phyloP scores from a whole-genome alignment of 2,329 filamentous ascomycete species.

The Fusarium multiceps region DNA sequence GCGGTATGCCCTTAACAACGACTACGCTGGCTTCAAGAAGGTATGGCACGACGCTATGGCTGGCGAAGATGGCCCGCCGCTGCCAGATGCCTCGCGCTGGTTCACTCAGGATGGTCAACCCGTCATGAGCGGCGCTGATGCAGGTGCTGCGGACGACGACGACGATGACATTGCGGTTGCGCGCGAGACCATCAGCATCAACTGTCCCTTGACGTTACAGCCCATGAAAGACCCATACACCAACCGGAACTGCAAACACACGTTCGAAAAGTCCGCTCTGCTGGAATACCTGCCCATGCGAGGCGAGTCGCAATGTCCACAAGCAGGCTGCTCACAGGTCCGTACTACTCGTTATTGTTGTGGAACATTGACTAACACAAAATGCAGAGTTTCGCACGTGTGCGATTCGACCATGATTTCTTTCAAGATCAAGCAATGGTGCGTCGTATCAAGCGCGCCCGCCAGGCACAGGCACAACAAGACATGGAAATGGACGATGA shows the following conservation, averaged over 20 bases:
- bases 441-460: conserved; percentile 67
- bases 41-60: conserved; percentile 66
- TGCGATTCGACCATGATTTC: conserved; percentile 59
- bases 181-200: conserved; percentile 71
- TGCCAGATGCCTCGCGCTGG: conserved; percentile 66
- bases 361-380: background rate
- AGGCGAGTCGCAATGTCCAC: conserved; percentile 67
- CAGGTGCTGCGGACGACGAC: conserved; percentile 56
- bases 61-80: conserved; percentile 59
- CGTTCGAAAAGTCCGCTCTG: conserved; percentile 75
- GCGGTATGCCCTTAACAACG: conserved; percentile 67
- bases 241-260: conserved; percentile 75
- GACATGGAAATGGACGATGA: conserved; percentile 53
- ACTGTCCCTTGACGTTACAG: conserved; percentile 75
- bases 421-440: conserved; percentile 66
- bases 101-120: conserved; percentile 61
- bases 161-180: conserved; percentile 78
- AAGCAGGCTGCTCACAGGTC: conserved; percentile 72
- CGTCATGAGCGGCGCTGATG: conserved; percentile 47
- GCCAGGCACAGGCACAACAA: conserved; percentile 56
- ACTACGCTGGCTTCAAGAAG: conserved; percentile 69
- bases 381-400: conserved; percentile 58
- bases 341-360: conserved; percentile 15
- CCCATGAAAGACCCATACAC: conserved; percentile 74
- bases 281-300: conserved; percentile 62